Evolutionary conservation across 2,329 filamentous ascomycete species (phyloP).

Genomic region (Colletotrichum orbiculare): DNA sequence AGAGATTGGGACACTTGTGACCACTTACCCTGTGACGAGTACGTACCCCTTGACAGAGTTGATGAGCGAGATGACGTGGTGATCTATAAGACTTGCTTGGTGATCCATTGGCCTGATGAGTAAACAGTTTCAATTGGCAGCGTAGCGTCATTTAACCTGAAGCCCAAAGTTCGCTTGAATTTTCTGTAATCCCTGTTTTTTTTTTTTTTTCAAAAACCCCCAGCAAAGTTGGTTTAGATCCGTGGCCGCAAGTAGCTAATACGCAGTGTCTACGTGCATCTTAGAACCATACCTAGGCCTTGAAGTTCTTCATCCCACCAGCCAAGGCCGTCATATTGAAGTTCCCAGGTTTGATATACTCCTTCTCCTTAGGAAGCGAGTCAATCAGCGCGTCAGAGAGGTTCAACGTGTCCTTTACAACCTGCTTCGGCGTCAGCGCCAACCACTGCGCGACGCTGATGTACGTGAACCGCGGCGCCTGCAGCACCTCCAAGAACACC

Average conservation of each 20-base stretch:
- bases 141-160: too few relatives aligned
- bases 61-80: not conserved
- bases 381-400: conserved; percentile 50
- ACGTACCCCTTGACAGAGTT: not conserved
- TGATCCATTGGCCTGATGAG: not conserved
- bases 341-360: conserved; percentile 54
- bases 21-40: conserved; percentile 3
- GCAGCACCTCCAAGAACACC: conserved; percentile 69
- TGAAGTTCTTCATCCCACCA: conserved; percentile 7
- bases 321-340: conserved; percentile 47
- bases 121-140: too few relatives aligned
- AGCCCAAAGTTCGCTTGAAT: too few relatives aligned
- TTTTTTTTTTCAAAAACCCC: too few relatives aligned
- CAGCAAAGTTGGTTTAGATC: not conserved
- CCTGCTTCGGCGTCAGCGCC: conserved; percentile 66
- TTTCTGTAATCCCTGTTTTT: too few relatives aligned
- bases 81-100: not conserved
- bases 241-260: not conserved
- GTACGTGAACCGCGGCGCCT: conserved; percentile 62
- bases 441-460: conserved; percentile 69
- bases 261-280: not conserved
- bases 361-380: conserved; percentile 53
- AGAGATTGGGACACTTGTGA: conserved; percentile 12
- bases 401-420: conserved; percentile 67
- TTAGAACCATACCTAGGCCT: not conserved